Conservation (phyloP, 2,329 filamentous ascomycete species). For the Botrytis fabae region DNA sequence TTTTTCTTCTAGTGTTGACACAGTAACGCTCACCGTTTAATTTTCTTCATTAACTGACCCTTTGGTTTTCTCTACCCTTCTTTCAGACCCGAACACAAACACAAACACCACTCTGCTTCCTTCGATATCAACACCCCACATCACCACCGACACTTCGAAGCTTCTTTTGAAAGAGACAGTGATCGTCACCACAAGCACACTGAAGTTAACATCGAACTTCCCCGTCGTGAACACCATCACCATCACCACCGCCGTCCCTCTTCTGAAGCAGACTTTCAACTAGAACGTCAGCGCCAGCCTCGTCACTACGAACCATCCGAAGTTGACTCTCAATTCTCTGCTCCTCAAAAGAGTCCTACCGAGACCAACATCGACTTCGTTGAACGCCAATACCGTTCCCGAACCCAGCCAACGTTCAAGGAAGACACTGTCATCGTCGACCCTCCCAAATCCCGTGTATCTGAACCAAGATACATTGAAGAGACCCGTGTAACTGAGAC, state of each 20-base stretch:
- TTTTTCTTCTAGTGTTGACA: slow-evolving; percentile 41
- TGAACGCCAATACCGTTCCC: slow-evolving; percentile 65
- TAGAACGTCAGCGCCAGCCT: slow-evolving; percentile 41
- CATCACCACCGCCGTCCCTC: slow-evolving; percentile 27
- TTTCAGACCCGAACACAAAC: slow-evolving; percentile 38
- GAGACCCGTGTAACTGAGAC: slow-evolving; percentile 36
- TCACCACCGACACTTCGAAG: slow-evolving; percentile 31
- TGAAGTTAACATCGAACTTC: slow-evolving; percentile 44
- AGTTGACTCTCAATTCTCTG: slow-evolving; percentile 33
- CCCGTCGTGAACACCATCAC: slow-evolving; percentile 30
- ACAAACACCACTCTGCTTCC: slow-evolving; percentile 48
- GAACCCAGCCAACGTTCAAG: slow-evolving; percentile 42
- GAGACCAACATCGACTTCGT: slow-evolving; percentile 55
- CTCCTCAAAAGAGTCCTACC: slow-evolving; percentile 30
- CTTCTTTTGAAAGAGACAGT: slow-evolving; percentile 22
- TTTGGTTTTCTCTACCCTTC: slow-evolving; percentile 27
- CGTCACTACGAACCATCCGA: slow-evolving; percentile 36
- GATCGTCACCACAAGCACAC: slow-evolving; percentile 22
- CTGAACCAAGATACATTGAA: slow-evolving; percentile 37
- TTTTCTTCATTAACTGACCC: slow-evolving; percentile 33
- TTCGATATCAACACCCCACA: slow-evolving; percentile 50
- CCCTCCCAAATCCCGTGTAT: slow-evolving; percentile 46
- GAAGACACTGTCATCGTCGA: slow-evolving; percentile 54
- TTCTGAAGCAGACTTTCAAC: slow-evolving; percentile 47
- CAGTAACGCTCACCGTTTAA: slow-evolving; percentile 44